These are phyloP conservation scores for Manihot esculenta DNA, from an alignment of 441 rosid species.

Conservation along the genomic window DNA sequence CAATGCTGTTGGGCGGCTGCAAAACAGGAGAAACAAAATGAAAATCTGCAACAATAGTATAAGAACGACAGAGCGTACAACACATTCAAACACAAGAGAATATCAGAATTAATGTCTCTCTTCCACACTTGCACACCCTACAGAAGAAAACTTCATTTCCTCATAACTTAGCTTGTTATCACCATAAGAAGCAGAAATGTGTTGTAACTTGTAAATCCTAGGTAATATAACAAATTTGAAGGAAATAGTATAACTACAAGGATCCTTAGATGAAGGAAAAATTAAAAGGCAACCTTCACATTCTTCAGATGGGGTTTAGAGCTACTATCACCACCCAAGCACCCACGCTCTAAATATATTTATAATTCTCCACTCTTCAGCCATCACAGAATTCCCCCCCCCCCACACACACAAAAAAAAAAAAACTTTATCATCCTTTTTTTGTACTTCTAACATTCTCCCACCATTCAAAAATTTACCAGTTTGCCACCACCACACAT, in stretches of 20 bases:
- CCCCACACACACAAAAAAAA: too few species aligned
- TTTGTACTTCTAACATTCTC: too few species aligned
- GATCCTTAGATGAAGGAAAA: neutral
- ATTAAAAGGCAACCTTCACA: neutral
- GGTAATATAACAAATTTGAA: neutral
- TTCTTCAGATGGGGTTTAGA: neutral
- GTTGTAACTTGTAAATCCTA: neutral
- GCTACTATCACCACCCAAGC: too few species aligned
- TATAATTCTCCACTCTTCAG: neutral
- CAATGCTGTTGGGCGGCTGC: constrained; percentile 90
- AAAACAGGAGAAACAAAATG: constrained; percentile 8
- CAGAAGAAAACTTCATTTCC: neutral
- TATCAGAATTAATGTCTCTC: too few species aligned
- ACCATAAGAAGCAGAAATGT: neutral
- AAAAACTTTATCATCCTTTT: too few species aligned
- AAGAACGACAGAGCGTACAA: neutral
- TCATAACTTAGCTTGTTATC: too few species aligned
- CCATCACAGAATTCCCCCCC: neutral
- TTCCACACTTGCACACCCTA: too few species aligned
- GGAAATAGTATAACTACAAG: neutral
- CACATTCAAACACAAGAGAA: neutral
- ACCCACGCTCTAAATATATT: neutral
- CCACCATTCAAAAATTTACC: neutral
- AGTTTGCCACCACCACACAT: neutral
- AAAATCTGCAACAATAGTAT: neutral